A percentile compares a stretch with the other conserved stretches of the same genome.
phyloP scores from a whole-genome alignment of 78 protist species.

The Anaeramoeba flamelloides region DNA sequence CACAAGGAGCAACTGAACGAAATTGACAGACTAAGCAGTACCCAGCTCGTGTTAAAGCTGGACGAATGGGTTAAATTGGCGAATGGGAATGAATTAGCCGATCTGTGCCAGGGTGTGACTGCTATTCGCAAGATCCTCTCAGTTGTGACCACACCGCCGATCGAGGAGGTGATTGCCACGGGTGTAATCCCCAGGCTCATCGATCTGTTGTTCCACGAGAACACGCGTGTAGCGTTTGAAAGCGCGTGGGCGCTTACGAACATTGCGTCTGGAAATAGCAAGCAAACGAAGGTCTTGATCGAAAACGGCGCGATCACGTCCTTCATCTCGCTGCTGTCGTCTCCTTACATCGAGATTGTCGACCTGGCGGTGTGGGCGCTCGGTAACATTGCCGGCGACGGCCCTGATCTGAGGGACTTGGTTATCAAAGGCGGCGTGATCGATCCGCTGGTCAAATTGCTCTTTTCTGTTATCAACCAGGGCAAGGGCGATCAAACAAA shows the following conservation, averaged over 20 bases:
- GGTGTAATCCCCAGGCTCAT: slow-evolving; percentile 6
- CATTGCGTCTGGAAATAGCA: slow-evolving; percentile 4
- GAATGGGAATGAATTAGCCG: too few species aligned
- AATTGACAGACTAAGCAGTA: too few species aligned
- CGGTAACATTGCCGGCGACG: slow-evolving; percentile 27
- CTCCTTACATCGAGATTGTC: not conserved
- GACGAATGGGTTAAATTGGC: too few species aligned
- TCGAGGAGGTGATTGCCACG: not conserved
- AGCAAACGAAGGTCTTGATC: not conserved
- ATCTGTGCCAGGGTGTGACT: too few species aligned
- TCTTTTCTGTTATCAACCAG: too few species aligned
- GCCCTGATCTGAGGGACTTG: slow-evolving; percentile 3
- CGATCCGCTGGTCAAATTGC: not conserved
- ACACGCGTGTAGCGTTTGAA: not conserved
- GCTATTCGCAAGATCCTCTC: not conserved
- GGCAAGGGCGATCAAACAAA: too few species aligned
- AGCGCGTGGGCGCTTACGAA: slow-evolving; percentile 25
- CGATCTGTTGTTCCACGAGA: not conserved
- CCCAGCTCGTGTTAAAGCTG: too few species aligned
- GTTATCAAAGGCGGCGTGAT: not conserved
- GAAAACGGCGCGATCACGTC: not conserved
- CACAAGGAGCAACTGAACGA: too few species aligned
- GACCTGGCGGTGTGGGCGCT: slow-evolving; percentile 22
- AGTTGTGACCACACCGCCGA: not conserved
- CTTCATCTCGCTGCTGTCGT: slow-evolving; percentile 2